Evolutionary conservation across 371 early-diverging fungal species (phyloP).

Genomic region (Blastocladiella emersonii): DNA sequence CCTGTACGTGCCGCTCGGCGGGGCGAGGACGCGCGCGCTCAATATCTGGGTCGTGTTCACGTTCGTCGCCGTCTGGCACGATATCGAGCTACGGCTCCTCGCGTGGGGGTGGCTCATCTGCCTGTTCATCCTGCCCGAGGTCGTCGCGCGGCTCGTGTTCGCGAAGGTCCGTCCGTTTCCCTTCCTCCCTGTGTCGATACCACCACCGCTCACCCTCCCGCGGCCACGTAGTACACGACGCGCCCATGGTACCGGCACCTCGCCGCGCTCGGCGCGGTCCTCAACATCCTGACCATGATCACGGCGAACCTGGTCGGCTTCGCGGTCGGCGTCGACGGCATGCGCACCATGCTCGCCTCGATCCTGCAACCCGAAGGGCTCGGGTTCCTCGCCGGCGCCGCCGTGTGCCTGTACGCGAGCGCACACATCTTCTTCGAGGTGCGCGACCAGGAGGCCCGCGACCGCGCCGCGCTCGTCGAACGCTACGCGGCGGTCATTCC

Average conservation of each 20-base stretch:
- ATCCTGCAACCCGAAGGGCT: slow-evolving; percentile 16
- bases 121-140: slow-evolving; percentile 72
- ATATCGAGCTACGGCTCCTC: slow-evolving; percentile 61
- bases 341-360: slow-evolving; percentile 8
- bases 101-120: slow-evolving; percentile 89
- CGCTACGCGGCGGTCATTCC: too few relatives aligned
- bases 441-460: slow-evolving; percentile 46
- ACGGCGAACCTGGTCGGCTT: slow-evolving; percentile 90
- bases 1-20: slow-evolving; percentile 83
- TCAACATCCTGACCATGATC: slow-evolving; percentile 87
- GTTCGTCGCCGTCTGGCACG: slow-evolving; percentile 94
- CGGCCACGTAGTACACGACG: slow-evolving; percentile 37
- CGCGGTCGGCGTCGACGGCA: slow-evolving; percentile 70
- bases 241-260: slow-evolving; percentile 62
- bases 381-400: slow-evolving; percentile 31
- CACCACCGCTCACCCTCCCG: too few relatives aligned
- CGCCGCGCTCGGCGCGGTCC: slow-evolving; percentile 64
- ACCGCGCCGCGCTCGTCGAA: too few relatives aligned
- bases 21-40: slow-evolving; percentile 39
- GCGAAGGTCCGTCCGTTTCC: slow-evolving; percentile 11
- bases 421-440: slow-evolving; percentile 78
- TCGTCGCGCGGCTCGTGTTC: slow-evolving; percentile 47
- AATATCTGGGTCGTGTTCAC: slow-evolving; percentile 75
- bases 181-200: slow-evolving; percentile 15
- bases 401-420: slow-evolving; percentile 43